These are phyloP conservation scores for Ophiostoma triangulosporum DNA, from an alignment of 2,329 filamentous ascomycete species.

Conservation along the genomic window DNA sequence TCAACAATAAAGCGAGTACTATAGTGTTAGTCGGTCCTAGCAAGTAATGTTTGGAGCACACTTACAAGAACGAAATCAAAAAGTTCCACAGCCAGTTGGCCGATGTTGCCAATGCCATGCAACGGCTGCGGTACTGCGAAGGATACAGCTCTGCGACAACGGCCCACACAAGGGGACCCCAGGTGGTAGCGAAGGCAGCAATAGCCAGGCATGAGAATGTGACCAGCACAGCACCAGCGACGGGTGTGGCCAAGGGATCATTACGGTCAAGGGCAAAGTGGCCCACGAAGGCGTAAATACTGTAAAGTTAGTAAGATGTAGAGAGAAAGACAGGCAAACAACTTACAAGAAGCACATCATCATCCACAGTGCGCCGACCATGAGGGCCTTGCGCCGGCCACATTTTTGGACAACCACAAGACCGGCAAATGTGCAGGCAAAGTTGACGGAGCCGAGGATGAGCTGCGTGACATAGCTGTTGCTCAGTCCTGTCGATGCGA, in stretches of 20 bases:
- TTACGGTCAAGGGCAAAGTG: slow-evolving; percentile 30
- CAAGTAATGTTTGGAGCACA: neutral
- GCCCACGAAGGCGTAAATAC: slow-evolving; percentile 31
- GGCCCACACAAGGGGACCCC: slow-evolving; percentile 43
- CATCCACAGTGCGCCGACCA: slow-evolving; percentile 57
- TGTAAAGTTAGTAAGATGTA: slow-evolving; percentile 39
- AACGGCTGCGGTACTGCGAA: slow-evolving; percentile 47
- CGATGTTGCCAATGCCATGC: slow-evolving; percentile 53
- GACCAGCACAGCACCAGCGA: slow-evolving; percentile 45
- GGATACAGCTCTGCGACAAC: slow-evolving; percentile 50
- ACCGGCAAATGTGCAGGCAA: slow-evolving; percentile 48
- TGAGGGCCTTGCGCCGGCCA: slow-evolving; percentile 49
- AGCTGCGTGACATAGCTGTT: slow-evolving; percentile 45
- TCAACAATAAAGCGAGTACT: neutral
- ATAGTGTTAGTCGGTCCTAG: too few species aligned
- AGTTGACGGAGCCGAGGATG: slow-evolving; percentile 52
- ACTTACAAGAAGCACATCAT: neutral
- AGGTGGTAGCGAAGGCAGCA: slow-evolving; percentile 42
- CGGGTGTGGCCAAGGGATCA: slow-evolving; percentile 35
- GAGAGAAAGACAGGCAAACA: slow-evolving; percentile 22
- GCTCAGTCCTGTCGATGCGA: slow-evolving; percentile 38
- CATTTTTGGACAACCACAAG: slow-evolving; percentile 50
- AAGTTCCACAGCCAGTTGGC: slow-evolving; percentile 37
- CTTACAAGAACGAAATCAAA: slow-evolving; percentile 1
- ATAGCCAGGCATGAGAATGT: slow-evolving; percentile 46